Evolutionary conservation across 2,329 filamentous ascomycete species (phyloP), one percentile per base, ranked within the genome.

Genomic region (Cordyceps farinosa): DNA sequence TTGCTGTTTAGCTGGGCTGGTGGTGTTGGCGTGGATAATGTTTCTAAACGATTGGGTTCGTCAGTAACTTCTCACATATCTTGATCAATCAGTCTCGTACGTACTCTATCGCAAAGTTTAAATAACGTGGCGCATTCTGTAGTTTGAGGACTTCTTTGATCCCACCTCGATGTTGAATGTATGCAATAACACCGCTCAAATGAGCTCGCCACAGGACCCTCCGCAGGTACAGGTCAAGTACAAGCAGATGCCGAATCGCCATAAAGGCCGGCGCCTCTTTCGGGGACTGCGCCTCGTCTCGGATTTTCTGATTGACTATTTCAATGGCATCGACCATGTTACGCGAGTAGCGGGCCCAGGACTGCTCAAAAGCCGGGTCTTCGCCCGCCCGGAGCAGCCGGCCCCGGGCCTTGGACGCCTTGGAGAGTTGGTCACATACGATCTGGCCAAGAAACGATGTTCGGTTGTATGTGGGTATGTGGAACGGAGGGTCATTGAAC

Each of bases 1-100:
- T 9, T 57, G 54, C 42, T 47, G 54, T n/a, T 34, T 47, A 13
- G 54, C 54, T 7, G 54, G 54, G 42, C 54, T 57, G 17, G 54
- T 57, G 9, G 54, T 47, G 11, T 57, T 57, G 8, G 54, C 54
- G 29, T 57, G 54, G 30, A 57, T 57, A 27, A 57, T 57, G 42
- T 57, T 57, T 27, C 54, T 57, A n/a, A 3, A 47, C 27, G 10
- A 27, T 34, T 13, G 10, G 2, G 10, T 6, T 6, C 30, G n/a
- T 55, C 11, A 47, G 36, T 10, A 36, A 34, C 40, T 57, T 3
- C 7, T 11, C 8, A 11, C n/a, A n/a, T 6, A 6, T 30, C 0
- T 7, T 3, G 17, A 22, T 22, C 22, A 22, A 22, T 22, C 22
- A 22, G 29, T 57, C 30, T 54, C 22, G 22, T 22, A 22, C 54